Base-by-base conservation (phyloP, 2,329 filamentous ascomycete species). In the Calonectria hongkongensis region DNA sequence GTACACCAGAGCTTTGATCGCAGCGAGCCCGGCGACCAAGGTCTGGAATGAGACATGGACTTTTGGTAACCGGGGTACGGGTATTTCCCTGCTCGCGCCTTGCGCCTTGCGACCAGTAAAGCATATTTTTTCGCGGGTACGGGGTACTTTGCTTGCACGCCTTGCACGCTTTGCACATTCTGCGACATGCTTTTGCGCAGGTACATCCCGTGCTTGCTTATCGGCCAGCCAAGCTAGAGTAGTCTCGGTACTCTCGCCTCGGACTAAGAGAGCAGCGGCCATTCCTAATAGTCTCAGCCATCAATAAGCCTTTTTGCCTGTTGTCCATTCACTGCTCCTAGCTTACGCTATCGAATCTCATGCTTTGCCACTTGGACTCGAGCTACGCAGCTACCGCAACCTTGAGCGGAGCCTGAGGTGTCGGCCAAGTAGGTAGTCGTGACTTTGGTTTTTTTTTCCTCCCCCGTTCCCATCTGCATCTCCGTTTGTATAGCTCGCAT, bases 311-410 rank as follows among this genome's bases (percentile, higher is more conserved):
- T 63, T 48, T 33, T 28, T 41, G 15, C 13, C 25, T 2, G 8
- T 45, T 33, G 58, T n/a, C 58, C 41, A 63, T 63, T 47, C 39
- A 63, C 41, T 63, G 58, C 58, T 30, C 41, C 39, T 8, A 43
- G 58, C 58, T 66, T 66, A 66, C 63, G 63, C 63, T 51, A 66
- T 54, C 30, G 63, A 66, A 27, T 54, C 45, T 27, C 36, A 33
- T 21, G 45, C 63, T 54, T 66, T 54, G 63, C 63, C 63, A 54
- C 63, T 21, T 43, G 25, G 28, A 63, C 25, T 47, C 41, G 16
- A 63, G 58, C 58, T 43, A 63, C 41, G 41, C 39, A 45, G 58
- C 41, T 41, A 45, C 25, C 36, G 41, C 25, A 48, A 41, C 51
- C 28, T 36, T 66, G 50, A 16, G 41, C 56, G 25, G 39, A 41